These are phyloP conservation scores for Basipetospora chlamydospora DNA, from an alignment of 2,329 filamentous ascomycete genomes.

Conservation along the genomic window DNA sequence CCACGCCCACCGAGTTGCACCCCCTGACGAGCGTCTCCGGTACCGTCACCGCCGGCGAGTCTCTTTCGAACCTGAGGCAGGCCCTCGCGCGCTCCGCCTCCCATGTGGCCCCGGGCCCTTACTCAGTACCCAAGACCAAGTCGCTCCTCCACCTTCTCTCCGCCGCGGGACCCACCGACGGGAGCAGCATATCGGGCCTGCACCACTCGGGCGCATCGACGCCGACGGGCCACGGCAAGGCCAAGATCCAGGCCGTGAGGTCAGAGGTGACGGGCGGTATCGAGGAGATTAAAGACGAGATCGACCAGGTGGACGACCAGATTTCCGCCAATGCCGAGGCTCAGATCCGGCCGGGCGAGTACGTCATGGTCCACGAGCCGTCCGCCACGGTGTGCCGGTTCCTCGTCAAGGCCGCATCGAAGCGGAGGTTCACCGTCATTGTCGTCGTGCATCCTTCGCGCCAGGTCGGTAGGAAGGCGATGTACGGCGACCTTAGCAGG, in stretches of 20 bases:
- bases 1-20: background rate
- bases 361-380: slow-evolving; percentile 78
- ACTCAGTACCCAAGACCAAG: slow-evolving; percentile 51
- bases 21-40: background rate
- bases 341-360: slow-evolving; percentile 85
- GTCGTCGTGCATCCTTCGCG: slow-evolving; percentile 52
- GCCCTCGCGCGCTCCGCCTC: slow-evolving; percentile 35
- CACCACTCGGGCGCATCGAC: slow-evolving; percentile 34
- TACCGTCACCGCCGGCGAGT: slow-evolving; percentile 10
- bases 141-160: slow-evolving; percentile 85
- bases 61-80: slow-evolving; percentile 14
- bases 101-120: slow-evolving; percentile 40
- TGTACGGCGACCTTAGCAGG: slow-evolving; percentile 51
- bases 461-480: slow-evolving; percentile 21
- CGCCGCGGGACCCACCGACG: slow-evolving; percentile 41
- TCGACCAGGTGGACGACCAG: slow-evolving; percentile 83
- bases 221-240: slow-evolving; percentile 24
- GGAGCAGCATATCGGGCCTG: slow-evolving; percentile 27
- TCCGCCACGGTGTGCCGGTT: slow-evolving; percentile 82
- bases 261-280: slow-evolving; percentile 90
- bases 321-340: slow-evolving; percentile 80
- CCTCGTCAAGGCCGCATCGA: slow-evolving; percentile 70
- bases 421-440: slow-evolving; percentile 83
- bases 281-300: slow-evolving; percentile 88
- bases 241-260: slow-evolving; percentile 52